Base-by-base conservation (phyloP, 768 basidiomycete species). In the Boletales sp. region DNA sequence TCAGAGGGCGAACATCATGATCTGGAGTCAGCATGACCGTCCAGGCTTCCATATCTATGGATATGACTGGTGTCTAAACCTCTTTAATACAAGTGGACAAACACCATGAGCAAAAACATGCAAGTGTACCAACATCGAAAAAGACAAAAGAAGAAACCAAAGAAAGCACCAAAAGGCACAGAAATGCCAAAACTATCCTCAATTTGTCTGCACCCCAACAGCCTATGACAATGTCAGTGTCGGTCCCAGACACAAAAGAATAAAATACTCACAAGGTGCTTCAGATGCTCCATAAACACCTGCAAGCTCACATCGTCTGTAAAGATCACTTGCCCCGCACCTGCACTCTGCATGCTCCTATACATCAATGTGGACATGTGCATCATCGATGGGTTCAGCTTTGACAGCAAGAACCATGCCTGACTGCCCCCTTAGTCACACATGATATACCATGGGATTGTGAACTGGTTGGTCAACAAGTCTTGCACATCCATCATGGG, bases 251-350 rank as follows among this genome's bases (percentile, higher is more conserved):
- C 17, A 43, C 36, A 21, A 18, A 30, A 32, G 8, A 39, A 17
- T 28, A 34, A 47, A 28, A 8, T 44, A 73, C 84, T 63, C 59
- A 87, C 94, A 74, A 97, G 71, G 62, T 93, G 84, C 69, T 95
- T 96, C 70, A 97, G 74, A 73, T 94, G 90, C 63, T 96, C 94
- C 94, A 94, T 94, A 76, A 96, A 95, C 49, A 94, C 89, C 69
- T 94, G 91, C 71, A 97, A 79, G 66, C 92, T 96, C 55, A 98
- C 95, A 69, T 99, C 95, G 65, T 98, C 95, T 48, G 96, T 99
- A 69, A 97, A 96, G 69, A 99, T 97, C 14, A 93, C 90, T 69
- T 93, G 89, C 5, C 94, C 94, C 2, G 80, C 72, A 9, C 77
- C 77, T 10, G 81, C 80, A 17, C 79, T 79, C 13, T 82, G 77